These are phyloP conservation scores for Guadua angustifolia DNA, from an alignment of 176 grass and related monocot species.

Conservation along the genomic window DNA sequence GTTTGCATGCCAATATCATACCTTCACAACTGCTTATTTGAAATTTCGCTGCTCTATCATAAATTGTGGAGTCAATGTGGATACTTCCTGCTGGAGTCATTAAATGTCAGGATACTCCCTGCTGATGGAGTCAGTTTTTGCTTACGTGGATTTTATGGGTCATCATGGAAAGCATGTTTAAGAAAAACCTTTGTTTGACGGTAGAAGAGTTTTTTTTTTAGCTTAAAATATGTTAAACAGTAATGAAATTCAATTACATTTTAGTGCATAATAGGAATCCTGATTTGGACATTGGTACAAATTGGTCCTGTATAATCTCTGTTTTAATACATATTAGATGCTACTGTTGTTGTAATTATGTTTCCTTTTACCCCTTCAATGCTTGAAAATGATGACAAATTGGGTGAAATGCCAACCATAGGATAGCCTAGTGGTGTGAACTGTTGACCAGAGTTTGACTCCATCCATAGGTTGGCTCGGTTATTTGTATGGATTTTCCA, in stretches of 20 bases:
- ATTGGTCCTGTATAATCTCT: background rate
- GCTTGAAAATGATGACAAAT: background rate
- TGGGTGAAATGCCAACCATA: background rate
- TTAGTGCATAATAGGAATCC: background rate
- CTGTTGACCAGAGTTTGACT: too few relatives aligned
- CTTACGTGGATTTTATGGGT: background rate
- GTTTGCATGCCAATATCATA: background rate
- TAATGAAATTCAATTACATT: slow-evolving; percentile 12
- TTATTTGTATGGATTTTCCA: too few relatives aligned
- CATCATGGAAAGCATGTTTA: background rate
- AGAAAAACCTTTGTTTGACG: background rate
- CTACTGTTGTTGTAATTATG: background rate
- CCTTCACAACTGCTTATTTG: background rate
- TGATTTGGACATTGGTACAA: background rate
- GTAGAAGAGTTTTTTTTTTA: background rate
- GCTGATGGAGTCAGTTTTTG: background rate
- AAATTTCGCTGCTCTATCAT: background rate
- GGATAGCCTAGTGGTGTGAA: too few relatives aligned
- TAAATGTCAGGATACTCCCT: too few relatives aligned
- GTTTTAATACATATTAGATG: background rate
- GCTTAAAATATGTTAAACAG: background rate
- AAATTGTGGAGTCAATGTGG: background rate
- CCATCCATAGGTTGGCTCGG: too few relatives aligned
- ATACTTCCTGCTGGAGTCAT: background rate
- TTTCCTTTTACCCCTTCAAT: background rate